Base-by-base conservation (phyloP, 805 yeast genomes). In the Wickerhamiella galacta region DNA sequence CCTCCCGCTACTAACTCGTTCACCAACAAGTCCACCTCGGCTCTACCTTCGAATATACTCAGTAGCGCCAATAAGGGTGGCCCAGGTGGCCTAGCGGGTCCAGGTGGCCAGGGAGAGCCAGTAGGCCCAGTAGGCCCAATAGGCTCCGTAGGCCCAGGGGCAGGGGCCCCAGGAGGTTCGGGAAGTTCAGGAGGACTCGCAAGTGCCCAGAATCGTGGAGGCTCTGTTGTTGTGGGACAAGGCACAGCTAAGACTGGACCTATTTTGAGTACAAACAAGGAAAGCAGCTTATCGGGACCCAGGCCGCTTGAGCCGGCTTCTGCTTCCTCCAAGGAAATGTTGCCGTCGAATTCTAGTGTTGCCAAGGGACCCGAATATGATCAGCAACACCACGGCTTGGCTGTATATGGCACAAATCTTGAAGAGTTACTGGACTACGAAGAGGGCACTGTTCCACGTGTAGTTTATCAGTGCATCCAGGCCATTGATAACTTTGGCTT, bases 391-490 rank as follows among this genome's bases (percentile, higher is more conserved):
- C 18, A 38, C 19, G 48, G 47, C 4, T 51, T 64, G 35, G 62
- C 64, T 22, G 72, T 93, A 0, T 90, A 81, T 56, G 95, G 95
- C 0, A 72, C 75, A 0, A 75, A 93, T 1, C 63, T 90, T n/a
- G 92, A 77, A 37, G 70, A 64, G 7, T 57, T 81, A 28, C 71
- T 83, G 14, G 76, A 74, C 39, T 72, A 67, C 43, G 95, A 92
- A 40, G 87, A 83, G 34, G 93, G 81, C 42, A 75, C 80, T 53
- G 95, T 90, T 4, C 99, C 99, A 1, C 66, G 77, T 12, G 69
- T 90, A 31, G 98, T 90, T 8, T 74, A 75, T 41, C 80, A 75
- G 49, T 85, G 95, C 61, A 78, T 87, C 32, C 75, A 74, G 41
- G 75, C 85, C 6, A 73, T 90, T 22, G 96, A 90, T 49, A 66